Base-by-base conservation (phyloP, 2,329 filamentous ascomycete genomes). In the Teratosphaeria gauchensis region DNA sequence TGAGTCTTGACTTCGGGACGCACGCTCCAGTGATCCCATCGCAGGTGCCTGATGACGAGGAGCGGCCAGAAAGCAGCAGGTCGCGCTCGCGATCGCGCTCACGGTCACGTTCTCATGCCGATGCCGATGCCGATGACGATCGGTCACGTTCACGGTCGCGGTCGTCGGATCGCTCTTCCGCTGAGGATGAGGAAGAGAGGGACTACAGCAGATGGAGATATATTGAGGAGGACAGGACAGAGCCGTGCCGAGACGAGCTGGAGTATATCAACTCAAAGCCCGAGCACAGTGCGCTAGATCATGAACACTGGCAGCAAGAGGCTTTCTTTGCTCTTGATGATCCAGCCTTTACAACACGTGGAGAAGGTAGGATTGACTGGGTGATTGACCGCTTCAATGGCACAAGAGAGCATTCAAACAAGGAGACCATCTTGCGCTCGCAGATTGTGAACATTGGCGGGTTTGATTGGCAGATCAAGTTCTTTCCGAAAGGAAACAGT, bases 391-490 rank as follows among this genome's bases (percentile, higher is more conserved):
- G 77, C 48, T 81, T 84, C 65, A 82, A 84, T 60, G 84, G 84
- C 54, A 85, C 82, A 12, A 79, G 76, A 55, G 82, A 85, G 54
- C 78, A 78, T 2, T 83, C 83, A 2, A 85, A 85, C 65, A 77
- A 77, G 51, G 78, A 80, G 42, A 75, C 78, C 48, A 74, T 85
- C 62, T 83, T 85, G 78, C 79, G 78, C 32, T 86, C 84, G 5
- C 80, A 78, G 0, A 68, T 77, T 5, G 79, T 82, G 11, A 77
- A 72, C 30, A 74, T 86, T 58, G 84, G 82, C 21, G 83, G 81
- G 21, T 79, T 82, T 61, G 83, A 84, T 67, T 86, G 83, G 83
- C 82, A 80, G 58, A 82, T 86, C 73, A 86, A 86, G 69, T 82
- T 85, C 67, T 85, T 83, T 63, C 84, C 84, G 2, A 78, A 78